phyloP scores from a whole-genome alignment of 1,284 basidiomycete genomes.

The Abortiporus biennis region DNA sequence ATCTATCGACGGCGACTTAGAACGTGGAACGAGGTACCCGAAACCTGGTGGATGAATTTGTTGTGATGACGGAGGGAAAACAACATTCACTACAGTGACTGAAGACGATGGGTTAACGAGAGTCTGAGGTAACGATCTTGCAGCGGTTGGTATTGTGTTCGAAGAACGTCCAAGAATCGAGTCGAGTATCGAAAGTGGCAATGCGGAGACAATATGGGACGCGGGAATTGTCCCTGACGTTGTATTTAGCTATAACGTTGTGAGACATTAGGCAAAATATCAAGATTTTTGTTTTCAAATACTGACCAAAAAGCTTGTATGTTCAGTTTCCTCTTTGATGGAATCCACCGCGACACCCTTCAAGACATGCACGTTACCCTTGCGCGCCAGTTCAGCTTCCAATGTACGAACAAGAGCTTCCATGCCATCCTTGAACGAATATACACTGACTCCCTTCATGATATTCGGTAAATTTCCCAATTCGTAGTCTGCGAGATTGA shows the following conservation, averaged over 20 bases:
- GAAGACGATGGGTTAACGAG: conserved; percentile 55
- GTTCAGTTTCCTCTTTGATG: conserved; percentile 29
- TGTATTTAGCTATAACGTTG: conserved; percentile 34
- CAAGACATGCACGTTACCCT: conserved; percentile 56
- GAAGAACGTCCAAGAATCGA: conserved; percentile 34
- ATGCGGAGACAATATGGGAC: conserved; percentile 59
- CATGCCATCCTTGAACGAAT: conserved; percentile 78
- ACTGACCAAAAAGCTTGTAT: conserved; percentile 35
- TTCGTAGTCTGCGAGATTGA: conserved; percentile 34
- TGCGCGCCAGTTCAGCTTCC: conserved; percentile 35
- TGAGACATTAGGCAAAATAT: not conserved
- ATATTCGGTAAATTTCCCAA: conserved; percentile 44
- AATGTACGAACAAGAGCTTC: conserved; percentile 62
- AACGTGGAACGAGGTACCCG: conserved; percentile 90
- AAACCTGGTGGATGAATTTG: conserved; percentile 79
- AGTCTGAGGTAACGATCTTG: conserved; percentile 35
- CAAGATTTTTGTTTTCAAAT: not conserved
- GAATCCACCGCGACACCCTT: conserved; percentile 33
- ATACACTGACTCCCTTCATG: conserved; percentile 66
- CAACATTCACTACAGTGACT: conserved; percentile 69
- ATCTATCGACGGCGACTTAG: conserved; percentile 38
- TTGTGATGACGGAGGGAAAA: conserved; percentile 52
- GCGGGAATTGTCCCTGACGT: conserved; percentile 31
- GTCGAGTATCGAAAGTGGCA: conserved; percentile 68
- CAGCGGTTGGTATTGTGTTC: conserved; percentile 2